Evolutionary conservation across 176 grass and related monocot genomes (phyloP).

Genomic region (Carex pumila): DNA sequence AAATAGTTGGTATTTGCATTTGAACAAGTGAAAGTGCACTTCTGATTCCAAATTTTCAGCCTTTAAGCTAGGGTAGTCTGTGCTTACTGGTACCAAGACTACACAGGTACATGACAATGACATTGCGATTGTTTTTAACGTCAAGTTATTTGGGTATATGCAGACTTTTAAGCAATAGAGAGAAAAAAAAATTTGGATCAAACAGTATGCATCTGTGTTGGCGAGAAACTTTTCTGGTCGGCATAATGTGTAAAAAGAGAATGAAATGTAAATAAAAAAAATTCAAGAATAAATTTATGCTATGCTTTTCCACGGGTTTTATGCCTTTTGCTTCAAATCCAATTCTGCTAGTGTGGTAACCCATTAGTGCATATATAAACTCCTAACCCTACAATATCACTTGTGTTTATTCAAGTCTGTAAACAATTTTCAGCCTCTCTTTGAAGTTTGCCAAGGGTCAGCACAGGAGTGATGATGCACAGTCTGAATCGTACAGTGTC

Average conservation of each 20-base stretch:
- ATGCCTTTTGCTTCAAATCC: not conserved
- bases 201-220: not conserved
- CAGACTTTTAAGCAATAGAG: not conserved
- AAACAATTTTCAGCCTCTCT: constrained; percentile 54
- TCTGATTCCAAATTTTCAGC: not conserved
- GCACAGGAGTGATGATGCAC: constrained; percentile 42
- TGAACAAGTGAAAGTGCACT: not conserved
- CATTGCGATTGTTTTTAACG: not conserved
- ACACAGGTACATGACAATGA: not conserved
- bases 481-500: constrained; percentile 41
- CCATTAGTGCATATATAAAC: not conserved
- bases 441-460: constrained; percentile 39
- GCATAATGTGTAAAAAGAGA: not conserved
- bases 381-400: not conserved
- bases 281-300: not conserved
- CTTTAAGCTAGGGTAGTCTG: not conserved
- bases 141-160: not conserved
- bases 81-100: not conserved
- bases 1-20: not conserved
- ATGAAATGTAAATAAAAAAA: not conserved
- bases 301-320: not conserved
- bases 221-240: not conserved
- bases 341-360: not conserved
- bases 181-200: not conserved
- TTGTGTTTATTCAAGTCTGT: constrained; percentile 5